phyloP scores from a whole-genome alignment of 2,329 filamentous ascomycete species.

The Xylaria hypoxylon region DNA sequence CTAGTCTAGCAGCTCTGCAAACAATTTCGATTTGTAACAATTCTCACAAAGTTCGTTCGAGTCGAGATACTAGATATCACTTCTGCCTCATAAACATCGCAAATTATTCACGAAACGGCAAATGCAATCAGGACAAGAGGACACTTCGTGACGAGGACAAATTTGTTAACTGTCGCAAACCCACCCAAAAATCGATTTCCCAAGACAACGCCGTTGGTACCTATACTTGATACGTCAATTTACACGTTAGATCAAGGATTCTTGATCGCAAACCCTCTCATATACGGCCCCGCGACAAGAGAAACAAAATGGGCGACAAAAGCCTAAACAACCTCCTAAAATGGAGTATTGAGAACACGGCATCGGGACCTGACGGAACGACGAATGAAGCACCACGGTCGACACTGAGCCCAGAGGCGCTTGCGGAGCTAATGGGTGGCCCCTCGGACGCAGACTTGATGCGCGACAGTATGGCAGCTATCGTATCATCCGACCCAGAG shows the following conservation, averaged over 20 bases:
- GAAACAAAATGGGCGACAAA: constrained; percentile 60
- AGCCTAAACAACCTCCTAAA: constrained; percentile 81
- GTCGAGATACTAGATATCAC: neutral
- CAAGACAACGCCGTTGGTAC: neutral
- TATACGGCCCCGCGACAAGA: neutral
- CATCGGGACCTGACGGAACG: constrained; percentile 46
- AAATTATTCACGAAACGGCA: neutral
- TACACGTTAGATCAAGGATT: neutral
- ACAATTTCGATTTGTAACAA: constrained; percentile 2
- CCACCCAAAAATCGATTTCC: neutral
- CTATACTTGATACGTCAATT: neutral
- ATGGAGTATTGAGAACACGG: constrained; percentile 73
- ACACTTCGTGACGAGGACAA: neutral
- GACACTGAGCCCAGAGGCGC: constrained; percentile 73
- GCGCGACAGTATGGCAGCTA: constrained; percentile 82
- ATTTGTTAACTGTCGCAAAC: neutral
- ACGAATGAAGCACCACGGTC: constrained; percentile 50
- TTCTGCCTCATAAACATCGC: neutral
- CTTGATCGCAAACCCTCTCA: constrained; percentile 1
- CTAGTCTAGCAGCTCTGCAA: constrained; percentile 11
- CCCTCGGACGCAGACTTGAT: constrained; percentile 93
- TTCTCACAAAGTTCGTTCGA: neutral
- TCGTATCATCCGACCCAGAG: constrained; percentile 71
- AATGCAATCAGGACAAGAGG: neutral
- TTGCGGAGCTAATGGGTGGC: constrained; percentile 82